Evolutionary conservation across 176 grass and related monocot species (phyloP), one percentile per base, ranked within the genome.

Genomic region (Miscanthus lutarioriparius): DNA sequence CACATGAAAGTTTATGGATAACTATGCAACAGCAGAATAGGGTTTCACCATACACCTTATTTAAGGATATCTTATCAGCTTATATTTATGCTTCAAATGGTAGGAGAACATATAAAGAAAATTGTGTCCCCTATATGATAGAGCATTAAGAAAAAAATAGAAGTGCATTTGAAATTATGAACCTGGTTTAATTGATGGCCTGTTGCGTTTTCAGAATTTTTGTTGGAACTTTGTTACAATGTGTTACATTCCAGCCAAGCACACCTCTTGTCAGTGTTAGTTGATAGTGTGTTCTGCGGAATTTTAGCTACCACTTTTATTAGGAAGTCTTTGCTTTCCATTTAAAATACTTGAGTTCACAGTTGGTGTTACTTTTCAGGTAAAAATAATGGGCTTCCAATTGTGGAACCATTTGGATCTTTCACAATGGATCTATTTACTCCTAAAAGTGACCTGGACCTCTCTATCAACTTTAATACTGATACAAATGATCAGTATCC

Each of bases 401-500:
- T 80, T 71, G 93, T 98, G 70, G 87, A 93, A 85, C 70, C 91
- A 75, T 98, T 98, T 81, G 96, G 96, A 53, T 98, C 96, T 23
- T 98, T 98, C 80, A 93, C 84, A 38, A 98, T 98, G 96, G 87
- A 98, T 71, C 89, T 98, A 49, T 98, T 98, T 93, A 95, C 91
- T 69, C 20, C 93, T 37, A 64, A 82, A 85, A 98, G 96, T 90
- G 96, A 98, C 73, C 88, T 98, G 79, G 96, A 98, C 78, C 88
- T 98, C 23, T 98, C 96, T 41, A 49, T 98, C 77, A 98, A 98
- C 69, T 98, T 98, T 82, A 90, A 82, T 48, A 66, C 41, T 48
- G 70, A 86, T 63, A 73, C 36, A 48, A 63, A 51, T 6, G 40
- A 36, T 85, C 59, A 89, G 44, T 89, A 90, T 78, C 37, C 87